Conservation (phyloP, 768 basidiomycete species). For the Gloeopeniophorella convolvens region DNA sequence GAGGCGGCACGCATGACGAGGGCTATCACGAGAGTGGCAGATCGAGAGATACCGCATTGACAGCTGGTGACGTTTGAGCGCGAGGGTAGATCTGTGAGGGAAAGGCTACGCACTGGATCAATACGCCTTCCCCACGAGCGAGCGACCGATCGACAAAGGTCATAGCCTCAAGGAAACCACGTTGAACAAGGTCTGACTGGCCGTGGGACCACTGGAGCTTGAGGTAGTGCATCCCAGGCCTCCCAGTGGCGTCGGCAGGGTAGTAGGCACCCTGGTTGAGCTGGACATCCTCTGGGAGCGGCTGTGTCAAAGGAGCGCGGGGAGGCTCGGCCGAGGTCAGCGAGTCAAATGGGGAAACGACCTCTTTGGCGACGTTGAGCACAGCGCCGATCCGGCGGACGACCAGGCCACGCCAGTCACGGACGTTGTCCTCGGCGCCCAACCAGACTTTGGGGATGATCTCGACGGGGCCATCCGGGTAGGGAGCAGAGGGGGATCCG, state of each 20-base stretch:
- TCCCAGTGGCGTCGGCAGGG: conserved; percentile 61
- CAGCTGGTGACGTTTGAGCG: conserved; percentile 45
- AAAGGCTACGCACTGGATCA: conserved; percentile 66
- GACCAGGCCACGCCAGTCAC: conserved; percentile 66
- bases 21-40: conserved; percentile 85
- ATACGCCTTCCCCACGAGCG: conserved; percentile 67
- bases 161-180: conserved; percentile 78
- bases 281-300: conserved; percentile 53
- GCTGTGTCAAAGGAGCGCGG: conserved; percentile 45
- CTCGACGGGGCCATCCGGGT: conserved; percentile 75
- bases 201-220: conserved; percentile 92
- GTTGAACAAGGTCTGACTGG: conserved; percentile 77
- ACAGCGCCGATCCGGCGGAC: conserved; percentile 72
- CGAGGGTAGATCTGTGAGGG: background rate
- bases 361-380: conserved; percentile 92
- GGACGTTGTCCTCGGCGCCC: conserved; percentile 87
- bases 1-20: conserved; percentile 92
- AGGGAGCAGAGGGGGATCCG: conserved; percentile 58
- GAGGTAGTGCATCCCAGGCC: conserved; percentile 80
- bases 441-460: conserved; percentile 84
- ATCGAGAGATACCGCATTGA: conserved; percentile 90
- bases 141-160: conserved; percentile 73
- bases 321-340: conserved; percentile 37
- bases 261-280: conserved; percentile 49
- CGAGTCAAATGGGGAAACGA: conserved; percentile 62